Percentiles rank a stretch among this genome's conserved stretches.
These are phyloP conservation scores for Allomyces macrogynus DNA, from an alignment of 192 early-diverging fungal genomes.

Conservation along the genomic window DNA sequence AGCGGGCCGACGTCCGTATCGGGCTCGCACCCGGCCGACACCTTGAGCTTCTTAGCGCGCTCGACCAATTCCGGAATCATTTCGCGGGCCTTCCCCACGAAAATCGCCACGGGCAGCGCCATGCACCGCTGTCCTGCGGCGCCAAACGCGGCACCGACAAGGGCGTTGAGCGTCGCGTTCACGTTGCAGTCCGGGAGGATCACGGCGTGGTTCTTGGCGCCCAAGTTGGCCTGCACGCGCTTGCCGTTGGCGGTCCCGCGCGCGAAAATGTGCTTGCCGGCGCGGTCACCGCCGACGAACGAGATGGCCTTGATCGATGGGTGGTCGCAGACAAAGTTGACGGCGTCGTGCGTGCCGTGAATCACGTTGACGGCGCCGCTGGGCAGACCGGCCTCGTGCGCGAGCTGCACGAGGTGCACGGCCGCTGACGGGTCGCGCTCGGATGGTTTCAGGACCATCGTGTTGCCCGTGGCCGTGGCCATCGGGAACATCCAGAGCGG, in stretches of 20 bases:
- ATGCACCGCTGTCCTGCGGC: conserved; percentile 97
- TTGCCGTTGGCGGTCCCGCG: conserved; percentile 77
- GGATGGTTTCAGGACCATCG: conserved; percentile 76
- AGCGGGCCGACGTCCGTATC: conserved; percentile 78
- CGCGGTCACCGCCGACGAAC: conserved; percentile 78
- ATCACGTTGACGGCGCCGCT: conserved; percentile 80
- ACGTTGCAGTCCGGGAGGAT: conserved; percentile 85
- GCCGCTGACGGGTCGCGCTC: conserved; percentile 84
- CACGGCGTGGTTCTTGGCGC: conserved; percentile 95
- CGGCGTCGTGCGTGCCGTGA: conserved; percentile 66
- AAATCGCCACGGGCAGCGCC: conserved; percentile 79
- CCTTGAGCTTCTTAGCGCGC: conserved; percentile 61
- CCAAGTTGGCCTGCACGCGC: conserved; percentile 89
- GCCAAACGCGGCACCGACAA: conserved; percentile 86
- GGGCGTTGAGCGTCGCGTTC: conserved; percentile 79
- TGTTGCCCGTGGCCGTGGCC: conserved; percentile 81
- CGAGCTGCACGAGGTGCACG: conserved; percentile 74
- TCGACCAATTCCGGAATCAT: conserved; percentile 79
- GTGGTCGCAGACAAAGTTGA: conserved; percentile 77
- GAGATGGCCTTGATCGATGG: conserved; percentile 74
- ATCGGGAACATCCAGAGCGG: conserved; percentile 93
- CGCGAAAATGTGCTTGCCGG: conserved; percentile 73
- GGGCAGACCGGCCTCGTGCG: conserved; percentile 72
- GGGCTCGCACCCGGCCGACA: conserved; percentile 62
- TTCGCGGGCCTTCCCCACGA: conserved; percentile 63